These are phyloP conservation scores for Daldinia caldariorum DNA, from an alignment of 495 filamentous ascomycete genomes.

Conservation along the genomic window DNA sequence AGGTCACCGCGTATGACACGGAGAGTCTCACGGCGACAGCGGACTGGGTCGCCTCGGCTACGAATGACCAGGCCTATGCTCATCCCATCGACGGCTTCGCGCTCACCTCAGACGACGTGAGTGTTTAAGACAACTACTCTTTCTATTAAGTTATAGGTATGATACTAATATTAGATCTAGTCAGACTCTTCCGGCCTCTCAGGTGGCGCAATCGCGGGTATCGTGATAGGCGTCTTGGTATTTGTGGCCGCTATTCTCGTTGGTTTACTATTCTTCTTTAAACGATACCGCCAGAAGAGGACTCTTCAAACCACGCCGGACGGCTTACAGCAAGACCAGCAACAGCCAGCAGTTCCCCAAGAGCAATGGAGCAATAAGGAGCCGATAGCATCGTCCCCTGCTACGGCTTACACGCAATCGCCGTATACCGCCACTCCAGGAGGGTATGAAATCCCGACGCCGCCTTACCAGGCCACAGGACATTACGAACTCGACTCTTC, in stretches of 20 bases:
- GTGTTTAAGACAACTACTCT: not conserved
- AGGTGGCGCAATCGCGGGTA: conserved; percentile 29
- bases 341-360: conserved; percentile 4
- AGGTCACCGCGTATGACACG: conserved; percentile 34
- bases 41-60: conserved; percentile 24
- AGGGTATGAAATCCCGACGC: not conserved
- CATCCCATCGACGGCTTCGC: conserved; percentile 38
- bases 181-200: conserved; percentile 15
- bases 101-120: conserved; percentile 10
- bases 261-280: conserved; percentile 13
- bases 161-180: conserved; percentile 14
- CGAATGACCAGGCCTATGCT: conserved; percentile 37
- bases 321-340: not conserved
- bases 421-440: not conserved
- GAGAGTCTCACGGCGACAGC: conserved; percentile 28
- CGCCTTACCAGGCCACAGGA: conserved; percentile 5
- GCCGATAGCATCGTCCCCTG: conserved; percentile 1
- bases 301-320: not conserved
- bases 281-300: conserved; percentile 18
- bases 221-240: conserved; percentile 24
- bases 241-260: conserved; percentile 16
- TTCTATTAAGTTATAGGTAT: not conserved
- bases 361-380: conserved; percentile 20
- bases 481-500: conserved; percentile 23
- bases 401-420: conserved; percentile 10